Percentiles rank a stretch among this genome's conserved stretches.
Conservation (phyloP, 768 basidiomycete genomes). For the Erythrobasidium yunnanense region DNA sequence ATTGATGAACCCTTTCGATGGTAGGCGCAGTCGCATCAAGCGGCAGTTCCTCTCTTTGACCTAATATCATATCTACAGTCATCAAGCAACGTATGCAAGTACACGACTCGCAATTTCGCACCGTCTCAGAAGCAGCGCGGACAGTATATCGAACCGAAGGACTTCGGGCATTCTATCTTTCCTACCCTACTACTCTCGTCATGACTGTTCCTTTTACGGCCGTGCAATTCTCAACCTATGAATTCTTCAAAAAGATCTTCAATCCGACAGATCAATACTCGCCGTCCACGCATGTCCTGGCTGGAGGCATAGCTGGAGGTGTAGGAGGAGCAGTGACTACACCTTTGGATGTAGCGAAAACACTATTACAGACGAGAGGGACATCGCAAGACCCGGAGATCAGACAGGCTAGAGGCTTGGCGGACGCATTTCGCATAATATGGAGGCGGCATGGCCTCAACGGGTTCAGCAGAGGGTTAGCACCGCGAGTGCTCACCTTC, state of each 20-base stretch:
- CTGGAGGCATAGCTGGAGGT: constrained; percentile 84
- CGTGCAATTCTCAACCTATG: constrained; percentile 93
- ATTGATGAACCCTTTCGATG: constrained; percentile 98
- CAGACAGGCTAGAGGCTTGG: constrained; percentile 68
- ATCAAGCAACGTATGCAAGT: constrained; percentile 99
- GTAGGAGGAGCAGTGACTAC: constrained; percentile 92
- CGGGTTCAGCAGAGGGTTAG: constrained; percentile 76
- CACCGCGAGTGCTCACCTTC: constrained; percentile 82
- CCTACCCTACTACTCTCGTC: constrained; percentile 91
- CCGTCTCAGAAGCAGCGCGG: constrained; percentile 71
- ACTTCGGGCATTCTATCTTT: constrained; percentile 84
- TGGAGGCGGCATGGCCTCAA: constrained; percentile 70
- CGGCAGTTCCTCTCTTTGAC: too few relatives aligned
- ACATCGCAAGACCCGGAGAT: constrained; percentile 77
- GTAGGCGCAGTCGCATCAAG: constrained; percentile 47
- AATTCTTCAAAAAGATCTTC: constrained; percentile 71
- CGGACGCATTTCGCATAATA: constrained; percentile 78
- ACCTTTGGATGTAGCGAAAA: constrained; percentile 94
- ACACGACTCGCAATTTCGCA: constrained; percentile 80
- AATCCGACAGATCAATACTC: constrained; percentile 82
- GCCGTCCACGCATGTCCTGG: constrained; percentile 79
- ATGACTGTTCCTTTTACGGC: constrained; percentile 98
- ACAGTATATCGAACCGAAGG: constrained; percentile 80
- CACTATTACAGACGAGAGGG: constrained; percentile 87
- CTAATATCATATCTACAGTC: too few relatives aligned